Conservation (phyloP, 352 stramenopile species). For the Phytopythium cucurbitacearum region DNA sequence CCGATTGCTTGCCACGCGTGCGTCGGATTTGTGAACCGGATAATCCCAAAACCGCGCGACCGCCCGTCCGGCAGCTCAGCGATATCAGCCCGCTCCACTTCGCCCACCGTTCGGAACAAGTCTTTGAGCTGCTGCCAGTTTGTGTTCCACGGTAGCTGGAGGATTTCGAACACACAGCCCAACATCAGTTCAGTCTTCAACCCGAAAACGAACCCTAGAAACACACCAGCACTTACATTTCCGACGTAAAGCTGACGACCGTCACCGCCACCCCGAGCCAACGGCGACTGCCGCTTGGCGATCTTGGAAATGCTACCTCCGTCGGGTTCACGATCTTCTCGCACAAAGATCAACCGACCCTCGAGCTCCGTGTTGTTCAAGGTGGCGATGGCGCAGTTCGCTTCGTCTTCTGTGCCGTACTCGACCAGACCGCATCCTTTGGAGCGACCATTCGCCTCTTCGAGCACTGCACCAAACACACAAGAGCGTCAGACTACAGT, state of each 20-base stretch:
- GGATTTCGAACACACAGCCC: slow-evolving; percentile 1
- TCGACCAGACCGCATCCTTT: slow-evolving; percentile 88
- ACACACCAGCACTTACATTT: slow-evolving; percentile 42
- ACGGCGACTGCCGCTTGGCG: slow-evolving; percentile 27
- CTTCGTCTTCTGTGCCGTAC: slow-evolving; percentile 64
- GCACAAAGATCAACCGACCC: slow-evolving; percentile 87
- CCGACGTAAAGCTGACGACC: slow-evolving; percentile 64
- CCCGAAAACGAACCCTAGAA: not conserved
- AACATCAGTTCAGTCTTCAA: not conserved
- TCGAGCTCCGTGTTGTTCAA: slow-evolving; percentile 93
- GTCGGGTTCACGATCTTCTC: slow-evolving; percentile 77
- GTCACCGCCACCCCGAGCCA: slow-evolving; percentile 13
- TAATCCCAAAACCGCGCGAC: slow-evolving; percentile 66
- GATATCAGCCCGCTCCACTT: slow-evolving; percentile 68
- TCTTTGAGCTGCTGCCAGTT: slow-evolving; percentile 72
- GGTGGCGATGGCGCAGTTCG: slow-evolving; percentile 79
- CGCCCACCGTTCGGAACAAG: slow-evolving; percentile 53
- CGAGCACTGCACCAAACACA: slow-evolving; percentile 38
- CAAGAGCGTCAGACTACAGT: not conserved
- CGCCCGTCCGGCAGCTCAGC: slow-evolving; percentile 48
- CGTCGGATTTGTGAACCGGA: slow-evolving; percentile 48
- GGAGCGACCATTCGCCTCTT: slow-evolving; percentile 82
- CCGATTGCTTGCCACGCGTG: slow-evolving; percentile 61
- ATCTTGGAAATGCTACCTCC: slow-evolving; percentile 70
- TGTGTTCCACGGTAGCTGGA: slow-evolving; percentile 61